These are phyloP conservation scores for Phoenix roebelenii DNA, from an alignment of 176 grass and related monocot species.

Conservation along the genomic window DNA sequence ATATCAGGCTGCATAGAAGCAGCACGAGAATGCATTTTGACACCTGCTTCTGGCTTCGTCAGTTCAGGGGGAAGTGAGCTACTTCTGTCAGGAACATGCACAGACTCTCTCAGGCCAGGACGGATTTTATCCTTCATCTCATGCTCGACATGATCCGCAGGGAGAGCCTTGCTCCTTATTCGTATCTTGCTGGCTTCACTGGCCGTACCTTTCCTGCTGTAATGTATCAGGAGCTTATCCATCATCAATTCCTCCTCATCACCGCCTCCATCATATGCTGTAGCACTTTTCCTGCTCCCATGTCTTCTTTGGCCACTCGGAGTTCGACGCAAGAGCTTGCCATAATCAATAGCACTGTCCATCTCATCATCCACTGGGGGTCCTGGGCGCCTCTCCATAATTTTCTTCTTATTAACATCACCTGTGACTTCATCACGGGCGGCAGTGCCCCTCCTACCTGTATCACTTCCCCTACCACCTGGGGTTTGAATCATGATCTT, in stretches of 20 bases:
- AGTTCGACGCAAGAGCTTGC: conserved; percentile 48
- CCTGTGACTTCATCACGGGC: conserved; percentile 12
- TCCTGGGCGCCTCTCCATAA: background rate
- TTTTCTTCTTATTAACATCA: conserved; percentile 25
- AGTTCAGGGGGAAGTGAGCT: conserved; percentile 29
- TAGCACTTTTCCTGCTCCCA: conserved; percentile 30
- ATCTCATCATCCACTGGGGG: conserved; percentile 30
- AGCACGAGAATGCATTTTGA: conserved; percentile 17
- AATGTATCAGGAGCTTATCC: conserved; percentile 76
- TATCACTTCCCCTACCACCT: conserved; percentile 21
- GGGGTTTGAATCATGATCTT: conserved; percentile 9
- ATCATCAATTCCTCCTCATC: conserved; percentile 53
- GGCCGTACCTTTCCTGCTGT: conserved; percentile 57
- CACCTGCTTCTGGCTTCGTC: background rate
- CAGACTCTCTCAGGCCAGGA: background rate
- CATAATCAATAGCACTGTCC: conserved; percentile 50
- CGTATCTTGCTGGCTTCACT: background rate
- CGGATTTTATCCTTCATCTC: background rate
- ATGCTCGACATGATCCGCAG: conserved; percentile 13
- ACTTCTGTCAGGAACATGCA: conserved; percentile 27
- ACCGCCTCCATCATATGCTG: conserved; percentile 16
- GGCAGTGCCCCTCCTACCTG: conserved; percentile 27
- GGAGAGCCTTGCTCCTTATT: conserved; percentile 19
- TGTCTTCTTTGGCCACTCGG: conserved; percentile 33
- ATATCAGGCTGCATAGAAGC: conserved; percentile 37